phyloP scores from a whole-genome alignment of 2,329 filamentous ascomycete species.

The Dothideomycetes sp. region DNA sequence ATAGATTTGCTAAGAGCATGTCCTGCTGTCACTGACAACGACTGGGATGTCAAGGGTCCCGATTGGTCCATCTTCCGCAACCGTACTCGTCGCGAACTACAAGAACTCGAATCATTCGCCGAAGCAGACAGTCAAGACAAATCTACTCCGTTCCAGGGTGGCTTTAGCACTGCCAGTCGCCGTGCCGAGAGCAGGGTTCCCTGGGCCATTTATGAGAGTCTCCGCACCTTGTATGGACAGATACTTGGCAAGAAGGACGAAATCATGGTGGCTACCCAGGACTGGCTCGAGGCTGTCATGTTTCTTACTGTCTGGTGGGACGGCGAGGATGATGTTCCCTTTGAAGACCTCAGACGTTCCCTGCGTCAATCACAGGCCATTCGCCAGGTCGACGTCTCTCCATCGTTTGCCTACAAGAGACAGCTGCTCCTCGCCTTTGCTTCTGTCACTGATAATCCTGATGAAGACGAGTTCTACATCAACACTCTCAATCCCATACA shows the following conservation, averaged over 20 bases:
- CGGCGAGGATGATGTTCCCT: constrained; percentile 54
- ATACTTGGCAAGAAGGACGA: constrained; percentile 66
- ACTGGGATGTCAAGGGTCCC: constrained; percentile 75
- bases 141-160: constrained; percentile 27
- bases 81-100: constrained; percentile 58
- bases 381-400: constrained; percentile 41
- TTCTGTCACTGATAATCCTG: constrained; percentile 51
- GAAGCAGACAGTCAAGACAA: constrained; percentile 56
- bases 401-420: constrained; percentile 61
- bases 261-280: constrained; percentile 67
- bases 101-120: constrained; percentile 66
- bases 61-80: constrained; percentile 82
- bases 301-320: constrained; percentile 89
- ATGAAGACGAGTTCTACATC: constrained; percentile 60
- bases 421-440: constrained; percentile 65
- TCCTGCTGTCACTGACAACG: constrained; percentile 53
- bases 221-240: constrained; percentile 72
- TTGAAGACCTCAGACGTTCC: constrained; percentile 37
- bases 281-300: constrained; percentile 86
- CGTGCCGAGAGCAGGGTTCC: constrained; percentile 80
- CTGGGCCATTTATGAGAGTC: constrained; percentile 80
- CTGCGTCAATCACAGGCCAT: constrained; percentile 30
- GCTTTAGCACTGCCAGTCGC: constrained; percentile 56
- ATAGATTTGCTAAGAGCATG: constrained; percentile 63
- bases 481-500: constrained; percentile 69